phyloP scores from a whole-genome alignment of 257 asterid genomes.

The Catharanthus roseus region DNA sequence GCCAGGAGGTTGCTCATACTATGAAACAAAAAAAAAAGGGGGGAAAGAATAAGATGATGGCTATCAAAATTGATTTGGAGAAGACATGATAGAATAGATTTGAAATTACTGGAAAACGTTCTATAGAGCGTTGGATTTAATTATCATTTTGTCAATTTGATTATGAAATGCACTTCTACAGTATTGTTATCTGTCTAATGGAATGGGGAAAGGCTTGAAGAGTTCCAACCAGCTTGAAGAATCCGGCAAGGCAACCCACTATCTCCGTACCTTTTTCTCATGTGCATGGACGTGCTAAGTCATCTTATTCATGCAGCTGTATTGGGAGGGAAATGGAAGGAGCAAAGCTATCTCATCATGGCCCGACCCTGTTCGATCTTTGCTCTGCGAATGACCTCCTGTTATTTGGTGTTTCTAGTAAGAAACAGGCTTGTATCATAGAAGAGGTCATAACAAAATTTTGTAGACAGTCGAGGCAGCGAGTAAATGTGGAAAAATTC shows the following conservation, averaged over 20 bases:
- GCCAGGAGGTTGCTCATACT: neutral
- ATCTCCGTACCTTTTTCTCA: neutral
- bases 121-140: neutral
- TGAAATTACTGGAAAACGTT: neutral
- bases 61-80: no score
- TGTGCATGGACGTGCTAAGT: neutral
- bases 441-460: neutral
- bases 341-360: neutral
- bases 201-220: neutral
- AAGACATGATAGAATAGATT: no score
- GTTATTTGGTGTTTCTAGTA: neutral
- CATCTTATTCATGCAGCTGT: neutral
- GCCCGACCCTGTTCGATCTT: neutral
- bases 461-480: neutral
- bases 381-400: slow-evolving; percentile 1
- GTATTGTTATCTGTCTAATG: neutral
- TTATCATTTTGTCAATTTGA: neutral
- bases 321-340: neutral
- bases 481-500: neutral
- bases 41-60: neutral
- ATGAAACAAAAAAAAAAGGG: no score
- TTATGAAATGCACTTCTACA: neutral
- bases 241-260: slow-evolving; percentile 6
- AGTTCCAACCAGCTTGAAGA: neutral
- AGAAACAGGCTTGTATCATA: neutral